phyloP scores from a whole-genome alignment of 805 yeast genomes.

The Wickerhamiella nectarea region DNA sequence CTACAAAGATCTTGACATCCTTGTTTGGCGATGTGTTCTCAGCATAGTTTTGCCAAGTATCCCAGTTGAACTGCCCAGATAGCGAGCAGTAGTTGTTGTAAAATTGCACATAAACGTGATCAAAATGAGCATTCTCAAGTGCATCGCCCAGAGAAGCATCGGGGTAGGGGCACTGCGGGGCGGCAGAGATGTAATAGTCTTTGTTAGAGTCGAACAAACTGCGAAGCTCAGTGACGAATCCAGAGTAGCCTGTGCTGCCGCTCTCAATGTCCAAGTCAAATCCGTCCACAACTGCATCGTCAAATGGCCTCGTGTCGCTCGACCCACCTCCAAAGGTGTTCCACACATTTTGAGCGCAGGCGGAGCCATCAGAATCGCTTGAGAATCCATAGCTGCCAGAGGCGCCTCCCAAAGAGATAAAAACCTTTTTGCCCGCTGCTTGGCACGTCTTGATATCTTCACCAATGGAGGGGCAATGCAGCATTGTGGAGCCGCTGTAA shows the following conservation, averaged over 20 bases:
- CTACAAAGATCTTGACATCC: conserved; percentile 56
- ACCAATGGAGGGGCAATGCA: conserved; percentile 37
- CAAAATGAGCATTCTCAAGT: conserved; percentile 54
- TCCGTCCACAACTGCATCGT: conserved; percentile 66
- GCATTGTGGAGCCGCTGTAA: conserved; percentile 29
- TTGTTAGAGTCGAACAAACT: conserved; percentile 36
- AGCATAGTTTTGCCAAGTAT: conserved; percentile 61
- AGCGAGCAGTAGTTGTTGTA: conserved; percentile 67
- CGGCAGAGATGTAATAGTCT: conserved; percentile 64
- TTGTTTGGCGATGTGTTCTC: conserved; percentile 45
- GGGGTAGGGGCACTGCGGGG: conserved; percentile 87
- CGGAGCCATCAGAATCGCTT: conserved; percentile 40
- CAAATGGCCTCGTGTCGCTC: conserved; percentile 41
- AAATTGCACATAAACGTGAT: conserved; percentile 76
- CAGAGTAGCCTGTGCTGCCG: conserved; percentile 51
- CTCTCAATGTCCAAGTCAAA: conserved; percentile 65
- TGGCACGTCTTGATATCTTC: conserved; percentile 67
- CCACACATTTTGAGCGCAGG: conserved; percentile 42
- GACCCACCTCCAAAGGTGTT: conserved; percentile 39
- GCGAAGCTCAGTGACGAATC: conserved; percentile 40
- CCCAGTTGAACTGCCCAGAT: conserved; percentile 42
- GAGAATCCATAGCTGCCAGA: conserved; percentile 42
- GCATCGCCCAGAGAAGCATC: conserved; percentile 56
- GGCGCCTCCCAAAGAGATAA: conserved; percentile 72
- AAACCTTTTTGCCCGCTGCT: conserved; percentile 56